phyloP scores from a whole-genome alignment of 257 asterid genomes.

The Nicotiana knightiana region DNA sequence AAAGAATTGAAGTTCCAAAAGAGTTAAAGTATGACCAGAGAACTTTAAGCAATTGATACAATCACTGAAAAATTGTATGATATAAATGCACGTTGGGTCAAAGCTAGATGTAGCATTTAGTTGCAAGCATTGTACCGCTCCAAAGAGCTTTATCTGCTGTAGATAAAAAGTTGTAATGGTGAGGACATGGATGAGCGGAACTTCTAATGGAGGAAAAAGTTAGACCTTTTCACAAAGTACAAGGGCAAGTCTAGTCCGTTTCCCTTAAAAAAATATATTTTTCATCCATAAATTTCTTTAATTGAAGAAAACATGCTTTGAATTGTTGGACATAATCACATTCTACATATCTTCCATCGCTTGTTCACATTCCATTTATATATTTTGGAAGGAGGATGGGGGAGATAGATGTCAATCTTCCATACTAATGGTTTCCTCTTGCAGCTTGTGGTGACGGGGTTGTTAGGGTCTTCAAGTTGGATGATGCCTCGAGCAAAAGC shows the following conservation, averaged over 20 bases:
- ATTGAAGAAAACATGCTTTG: not conserved
- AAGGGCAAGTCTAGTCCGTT: too few species aligned
- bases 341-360: conserved; percentile 1
- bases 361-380: not conserved
- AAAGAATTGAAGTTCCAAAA: not conserved
- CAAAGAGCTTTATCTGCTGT: not conserved
- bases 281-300: not conserved
- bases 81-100: not conserved
- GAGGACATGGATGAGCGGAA: too few species aligned
- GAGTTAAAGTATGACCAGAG: not conserved
- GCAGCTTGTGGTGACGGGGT: conserved; percentile 92
- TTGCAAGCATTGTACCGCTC: not conserved
- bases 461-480: conserved; percentile 89
- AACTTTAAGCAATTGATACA: not conserved
- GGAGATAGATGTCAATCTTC: not conserved
- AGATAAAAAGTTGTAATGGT: too few species aligned
- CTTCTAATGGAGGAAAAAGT: too few species aligned
- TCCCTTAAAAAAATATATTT: not conserved
- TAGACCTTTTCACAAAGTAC: too few species aligned
- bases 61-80: not conserved
- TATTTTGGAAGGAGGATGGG: not conserved
- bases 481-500: conserved; percentile 90
- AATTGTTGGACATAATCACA: not conserved
- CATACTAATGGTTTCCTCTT: conserved; percentile 13
- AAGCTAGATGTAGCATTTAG: not conserved